Evolutionary conservation across 345 rosid genomes (phyloP), one percentile per base, ranked within the genome.

Genomic region (Noccaea caerulescens): DNA sequence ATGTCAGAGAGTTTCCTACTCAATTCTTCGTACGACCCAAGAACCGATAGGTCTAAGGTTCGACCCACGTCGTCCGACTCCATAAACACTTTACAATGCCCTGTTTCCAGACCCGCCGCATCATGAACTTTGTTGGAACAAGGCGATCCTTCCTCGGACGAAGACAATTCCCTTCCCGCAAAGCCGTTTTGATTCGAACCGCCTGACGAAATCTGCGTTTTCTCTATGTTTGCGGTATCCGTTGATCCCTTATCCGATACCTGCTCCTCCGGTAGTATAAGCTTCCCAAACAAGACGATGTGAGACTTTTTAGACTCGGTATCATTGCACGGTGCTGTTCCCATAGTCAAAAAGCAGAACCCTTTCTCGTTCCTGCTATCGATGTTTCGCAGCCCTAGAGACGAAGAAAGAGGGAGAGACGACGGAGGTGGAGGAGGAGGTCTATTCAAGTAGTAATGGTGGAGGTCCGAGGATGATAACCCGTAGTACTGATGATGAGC

Each of bases 61-160:
- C 97, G 81, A 14, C 96, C 97, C 3, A 91, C 86, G 16, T 88
- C 87, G 14, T 93, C 98, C 0, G 96, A 87, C 76, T 90, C 92
- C 92, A 87, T 73, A 66, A 88, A 93, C 44, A 93, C 94, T 78
- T 90, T 90, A 84, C 98, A 90, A 33, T 87, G 93, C 16, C 90
- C 96, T 0, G 80, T 82, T 72, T 83, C 91, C 70, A 83, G 58
- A 49, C 80, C 77, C 1, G 71, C 68, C 34, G 78, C 86, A 66
- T 84, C 81, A 8, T 77, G 76, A 20, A 54, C 50, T 68, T 79
- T 79, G 71, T 82, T 84, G 79, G 76, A 77, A 73, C 86, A 75
- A 13, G 87, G 85, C 25, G 85, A 85, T 50, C 87, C 93, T 80
- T 76, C 96, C 5, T 88, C 93, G 0, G 89, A 86, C 11, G 89